Evolutionary conservation across 345 rosid species (phyloP).

Genomic region (Moricandia arvensis): DNA sequence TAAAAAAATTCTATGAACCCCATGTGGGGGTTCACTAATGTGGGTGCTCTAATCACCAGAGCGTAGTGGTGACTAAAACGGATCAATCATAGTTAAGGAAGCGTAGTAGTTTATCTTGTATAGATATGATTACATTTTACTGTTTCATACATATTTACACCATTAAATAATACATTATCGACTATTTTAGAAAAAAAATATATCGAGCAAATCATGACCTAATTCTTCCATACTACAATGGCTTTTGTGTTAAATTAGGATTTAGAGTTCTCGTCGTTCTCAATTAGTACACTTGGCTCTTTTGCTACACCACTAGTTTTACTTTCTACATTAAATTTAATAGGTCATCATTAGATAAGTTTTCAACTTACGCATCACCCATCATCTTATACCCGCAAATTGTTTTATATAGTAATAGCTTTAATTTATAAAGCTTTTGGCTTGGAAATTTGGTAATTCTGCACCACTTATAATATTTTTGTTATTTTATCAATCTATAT

Average conservation of each 20-base stretch:
- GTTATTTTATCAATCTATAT: constrained; percentile 13
- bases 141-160: constrained; percentile 17
- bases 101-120: constrained; percentile 10
- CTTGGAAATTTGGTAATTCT: constrained; percentile 22
- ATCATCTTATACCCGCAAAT: constrained; percentile 10
- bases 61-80: constrained; percentile 11
- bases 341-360: constrained; percentile 15
- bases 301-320: constrained; percentile 31
- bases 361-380: constrained; percentile 17
- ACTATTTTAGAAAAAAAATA: not conserved
- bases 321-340: constrained; percentile 16
- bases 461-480: constrained; percentile 24
- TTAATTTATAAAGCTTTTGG: constrained; percentile 2
- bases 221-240: constrained; percentile 28
- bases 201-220: constrained; percentile 33
- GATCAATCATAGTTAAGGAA: constrained; percentile 23
- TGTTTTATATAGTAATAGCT: constrained; percentile 11
- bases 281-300: constrained; percentile 23
- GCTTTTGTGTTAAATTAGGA: constrained; percentile 1
- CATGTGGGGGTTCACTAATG: too few relatives aligned
- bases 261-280: constrained; percentile 10
- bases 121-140: constrained; percentile 32
- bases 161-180: constrained; percentile 28
- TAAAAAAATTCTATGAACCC: too few relatives aligned
- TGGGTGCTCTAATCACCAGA: not conserved